Percentiles rank a stretch among this genome's conserved stretches.
phyloP scores from a whole-genome alignment of 306 rosid genomes.

The Ziziphus jujuba region DNA sequence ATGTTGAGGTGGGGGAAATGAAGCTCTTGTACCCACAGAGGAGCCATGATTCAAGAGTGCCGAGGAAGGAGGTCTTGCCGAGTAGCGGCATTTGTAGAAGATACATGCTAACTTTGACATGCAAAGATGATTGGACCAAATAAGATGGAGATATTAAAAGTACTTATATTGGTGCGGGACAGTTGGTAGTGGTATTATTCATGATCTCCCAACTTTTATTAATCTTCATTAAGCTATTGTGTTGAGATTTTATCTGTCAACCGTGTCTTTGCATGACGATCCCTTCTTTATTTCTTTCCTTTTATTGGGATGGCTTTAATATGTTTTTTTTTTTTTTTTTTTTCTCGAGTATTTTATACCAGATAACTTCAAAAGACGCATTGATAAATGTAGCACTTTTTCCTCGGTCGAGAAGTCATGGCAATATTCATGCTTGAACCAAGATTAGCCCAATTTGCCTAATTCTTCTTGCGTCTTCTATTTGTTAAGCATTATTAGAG shows the following conservation, averaged over 20 bases:
- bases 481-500: too few relatives aligned
- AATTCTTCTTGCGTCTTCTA: too few relatives aligned
- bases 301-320: background rate
- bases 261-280: slow-evolving; percentile 10
- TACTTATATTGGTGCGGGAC: slow-evolving; percentile 31
- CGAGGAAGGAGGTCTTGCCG: slow-evolving; percentile 23
- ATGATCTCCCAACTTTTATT: slow-evolving; percentile 18
- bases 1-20: slow-evolving; percentile 50
- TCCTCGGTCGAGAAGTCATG: too few relatives aligned
- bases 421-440: too few relatives aligned
- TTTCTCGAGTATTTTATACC: background rate
- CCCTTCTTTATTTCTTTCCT: background rate
- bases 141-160: slow-evolving; percentile 31
- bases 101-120: slow-evolving; percentile 29
- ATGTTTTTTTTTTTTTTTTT: background rate
- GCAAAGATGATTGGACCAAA: slow-evolving; percentile 63
- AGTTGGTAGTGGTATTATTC: slow-evolving; percentile 39
- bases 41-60: slow-evolving; percentile 53
- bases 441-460: too few relatives aligned
- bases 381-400: too few relatives aligned
- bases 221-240: background rate
- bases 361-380: background rate
- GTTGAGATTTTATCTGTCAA: slow-evolving; percentile 3
- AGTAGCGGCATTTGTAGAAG: slow-evolving; percentile 61
- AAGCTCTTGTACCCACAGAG: slow-evolving; percentile 83